Conservation (phyloP, 2,329 filamentous ascomycete species). For the Claviceps sp. region DNA sequence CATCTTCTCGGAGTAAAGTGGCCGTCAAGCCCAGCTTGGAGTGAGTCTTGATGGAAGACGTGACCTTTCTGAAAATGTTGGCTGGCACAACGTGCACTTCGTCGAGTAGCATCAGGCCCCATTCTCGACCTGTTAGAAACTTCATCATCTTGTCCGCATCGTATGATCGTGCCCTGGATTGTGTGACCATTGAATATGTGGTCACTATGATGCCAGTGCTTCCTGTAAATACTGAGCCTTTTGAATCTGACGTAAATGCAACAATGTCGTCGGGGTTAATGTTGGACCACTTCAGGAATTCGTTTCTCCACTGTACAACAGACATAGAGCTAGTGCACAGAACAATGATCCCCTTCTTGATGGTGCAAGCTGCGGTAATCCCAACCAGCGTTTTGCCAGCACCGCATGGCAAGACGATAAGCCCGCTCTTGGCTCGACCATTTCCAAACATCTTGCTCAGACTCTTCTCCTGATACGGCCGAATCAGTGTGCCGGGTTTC, state of each 20-base stretch:
- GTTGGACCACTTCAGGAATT: constrained; percentile 97
- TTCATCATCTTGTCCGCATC: constrained; percentile 97
- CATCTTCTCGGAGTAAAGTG: constrained; percentile 86
- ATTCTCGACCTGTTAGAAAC: constrained; percentile 77
- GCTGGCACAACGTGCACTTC: constrained; percentile 97
- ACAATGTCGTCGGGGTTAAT: constrained; percentile 85
- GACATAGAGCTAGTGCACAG: constrained; percentile 97
- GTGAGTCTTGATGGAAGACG: constrained; percentile 83
- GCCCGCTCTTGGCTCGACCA: constrained; percentile 88
- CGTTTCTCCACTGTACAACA: constrained; percentile 88
- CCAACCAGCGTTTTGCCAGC: constrained; percentile 95
- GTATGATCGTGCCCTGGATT: constrained; percentile 73
- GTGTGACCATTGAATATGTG: constrained; percentile 98
- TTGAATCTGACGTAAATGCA: constrained; percentile 88
- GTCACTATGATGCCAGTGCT: constrained; percentile 95
- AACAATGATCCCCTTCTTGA: constrained; percentile 92
- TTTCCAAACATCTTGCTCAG: constrained; percentile 99
- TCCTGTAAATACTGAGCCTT: constrained; percentile 62
- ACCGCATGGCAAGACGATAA: constrained; percentile 92
- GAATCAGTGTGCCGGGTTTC: constrained; percentile 76
- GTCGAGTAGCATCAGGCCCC: constrained; percentile 93
- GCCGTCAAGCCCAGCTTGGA: constrained; percentile 91
- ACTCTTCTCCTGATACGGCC: constrained; percentile 93
- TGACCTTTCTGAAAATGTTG: constrained; percentile 91
- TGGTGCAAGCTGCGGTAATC: constrained; percentile 95